A percentile compares a stretch with the other conserved stretches of the same genome.
Evolutionary conservation across 371 early-diverging fungal genomes (phyloP).

Genomic region (Blakeslea trispora): DNA sequence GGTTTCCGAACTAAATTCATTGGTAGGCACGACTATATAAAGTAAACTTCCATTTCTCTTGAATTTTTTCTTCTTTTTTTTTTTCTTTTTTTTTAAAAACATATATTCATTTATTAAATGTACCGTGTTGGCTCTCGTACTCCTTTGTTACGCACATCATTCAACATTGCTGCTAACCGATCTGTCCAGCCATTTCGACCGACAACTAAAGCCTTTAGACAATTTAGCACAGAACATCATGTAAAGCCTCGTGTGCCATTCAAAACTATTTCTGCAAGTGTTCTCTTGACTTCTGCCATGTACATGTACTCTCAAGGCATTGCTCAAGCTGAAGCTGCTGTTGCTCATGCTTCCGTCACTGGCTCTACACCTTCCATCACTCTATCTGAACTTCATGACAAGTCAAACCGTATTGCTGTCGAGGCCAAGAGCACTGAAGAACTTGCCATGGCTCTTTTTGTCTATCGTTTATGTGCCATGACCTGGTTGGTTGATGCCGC

Average conservation of each 20-base stretch:
- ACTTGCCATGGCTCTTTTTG: slow-evolving; percentile 71
- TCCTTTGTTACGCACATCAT: slow-evolving; percentile 8
- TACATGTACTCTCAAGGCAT: slow-evolving; percentile 16
- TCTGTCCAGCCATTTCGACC: slow-evolving; percentile 2
- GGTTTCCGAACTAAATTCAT: background rate
- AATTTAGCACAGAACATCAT: slow-evolving; percentile 6
- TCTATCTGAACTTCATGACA: slow-evolving; percentile 28
- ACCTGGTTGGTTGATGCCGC: slow-evolving; percentile 68
- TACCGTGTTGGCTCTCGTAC: slow-evolving; percentile 24
- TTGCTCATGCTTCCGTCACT: slow-evolving; percentile 6
- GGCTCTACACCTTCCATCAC: slow-evolving; percentile 15
- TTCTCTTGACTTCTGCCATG: slow-evolving; percentile 18
- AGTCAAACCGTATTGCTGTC: slow-evolving; percentile 48
- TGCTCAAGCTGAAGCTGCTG: slow-evolving; percentile 20
- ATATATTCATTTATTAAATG: slow-evolving; percentile 12
- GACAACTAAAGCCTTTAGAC: slow-evolving; percentile 5
- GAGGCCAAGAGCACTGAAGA: slow-evolving; percentile 60
- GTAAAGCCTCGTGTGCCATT: slow-evolving; percentile 19
- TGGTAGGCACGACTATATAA: slow-evolving; percentile 1
- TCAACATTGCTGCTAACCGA: slow-evolving; percentile 5
- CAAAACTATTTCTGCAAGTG: slow-evolving; percentile 31
- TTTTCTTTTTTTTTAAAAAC: slow-evolving; percentile 5
- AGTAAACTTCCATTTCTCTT: too few species aligned
- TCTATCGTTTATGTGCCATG: slow-evolving; percentile 76
- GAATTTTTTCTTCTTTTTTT: background rate